These are phyloP conservation scores for Ascochyta lentis DNA, from an alignment of 2,329 filamentous ascomycete genomes.

Conservation along the genomic window DNA sequence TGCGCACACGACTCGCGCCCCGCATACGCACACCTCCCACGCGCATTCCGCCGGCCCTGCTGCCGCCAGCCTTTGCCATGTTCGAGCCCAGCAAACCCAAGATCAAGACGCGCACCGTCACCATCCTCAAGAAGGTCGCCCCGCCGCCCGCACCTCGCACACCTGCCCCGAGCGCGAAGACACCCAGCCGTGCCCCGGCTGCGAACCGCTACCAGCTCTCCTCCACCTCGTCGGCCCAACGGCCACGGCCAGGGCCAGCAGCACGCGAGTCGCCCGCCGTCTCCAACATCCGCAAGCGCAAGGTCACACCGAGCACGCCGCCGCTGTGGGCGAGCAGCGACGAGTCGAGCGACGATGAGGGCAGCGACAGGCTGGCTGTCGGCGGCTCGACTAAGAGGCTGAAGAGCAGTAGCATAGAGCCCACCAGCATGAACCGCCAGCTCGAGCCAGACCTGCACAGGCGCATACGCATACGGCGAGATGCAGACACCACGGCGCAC, in stretches of 20 bases:
- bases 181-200: slow-evolving; percentile 21
- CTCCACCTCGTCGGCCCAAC: slow-evolving; percentile 24
- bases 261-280: slow-evolving; percentile 37
- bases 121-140: slow-evolving; percentile 35
- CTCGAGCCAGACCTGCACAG: slow-evolving; percentile 46
- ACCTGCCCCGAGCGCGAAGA: slow-evolving; percentile 8
- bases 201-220: slow-evolving; percentile 38
- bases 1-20: background rate
- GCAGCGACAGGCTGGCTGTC: slow-evolving; percentile 35
- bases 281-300: slow-evolving; percentile 42
- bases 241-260: slow-evolving; percentile 10
- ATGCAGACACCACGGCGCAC: slow-evolving; percentile 15
- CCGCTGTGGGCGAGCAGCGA: slow-evolving; percentile 45
- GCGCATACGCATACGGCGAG: slow-evolving; percentile 38
- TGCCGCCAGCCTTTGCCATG: slow-evolving; percentile 24
- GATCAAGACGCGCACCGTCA: slow-evolving; percentile 43
- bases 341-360: slow-evolving; percentile 36
- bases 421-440: slow-evolving; percentile 43
- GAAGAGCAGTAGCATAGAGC: slow-evolving; percentile 47
- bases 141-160: slow-evolving; percentile 21
- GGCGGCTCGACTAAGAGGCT: slow-evolving; percentile 42
- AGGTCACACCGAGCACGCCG: slow-evolving; percentile 42
- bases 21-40: slow-evolving; percentile 2
- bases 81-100: slow-evolving; percentile 42
- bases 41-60: no score